These are phyloP conservation scores for Arthrocladium fulminans DNA, from an alignment of 2,329 filamentous ascomycete species.

Conservation along the genomic window DNA sequence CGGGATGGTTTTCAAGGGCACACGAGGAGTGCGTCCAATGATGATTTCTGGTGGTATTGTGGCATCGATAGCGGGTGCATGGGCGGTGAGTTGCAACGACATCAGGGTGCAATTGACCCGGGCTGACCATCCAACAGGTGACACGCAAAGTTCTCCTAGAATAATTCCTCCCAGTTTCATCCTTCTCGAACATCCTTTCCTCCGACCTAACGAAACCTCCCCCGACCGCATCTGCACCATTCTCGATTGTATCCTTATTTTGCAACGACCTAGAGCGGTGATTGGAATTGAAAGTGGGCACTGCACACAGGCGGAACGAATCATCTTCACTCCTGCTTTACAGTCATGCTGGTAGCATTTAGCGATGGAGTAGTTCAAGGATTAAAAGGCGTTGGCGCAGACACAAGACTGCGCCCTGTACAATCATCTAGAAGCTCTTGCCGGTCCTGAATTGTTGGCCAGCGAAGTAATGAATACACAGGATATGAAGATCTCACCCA, in stretches of 20 bases:
- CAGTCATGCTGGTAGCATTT: slow-evolving; percentile 1
- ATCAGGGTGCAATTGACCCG: background rate
- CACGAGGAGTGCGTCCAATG: slow-evolving; percentile 81
- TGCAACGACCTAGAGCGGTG: slow-evolving; percentile 1
- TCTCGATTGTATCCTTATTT: slow-evolving; percentile 6
- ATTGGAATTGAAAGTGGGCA: background rate
- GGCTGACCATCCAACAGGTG: slow-evolving; percentile 31
- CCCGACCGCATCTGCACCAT: background rate
- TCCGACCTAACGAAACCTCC: background rate
- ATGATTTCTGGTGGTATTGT: slow-evolving; percentile 88
- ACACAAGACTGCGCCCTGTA: slow-evolving; percentile 1
- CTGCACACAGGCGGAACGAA: background rate
- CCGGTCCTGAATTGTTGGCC: background rate
- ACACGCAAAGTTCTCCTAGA: slow-evolving; percentile 39
- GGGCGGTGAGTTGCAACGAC: slow-evolving; percentile 66
- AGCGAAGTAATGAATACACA: background rate
- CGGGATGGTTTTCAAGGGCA: slow-evolving; percentile 95
- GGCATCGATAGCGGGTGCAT: slow-evolving; percentile 71
- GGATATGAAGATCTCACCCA: background rate
- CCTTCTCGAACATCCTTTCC: background rate
- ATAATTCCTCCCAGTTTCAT: background rate
- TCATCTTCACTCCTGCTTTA: slow-evolving; percentile 9
- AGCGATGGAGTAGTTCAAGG: slow-evolving; percentile 1
- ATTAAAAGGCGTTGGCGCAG: slow-evolving; percentile 4
- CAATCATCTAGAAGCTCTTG: slow-evolving; percentile 4